phyloP scores from a whole-genome alignment of 495 filamentous ascomycete genomes.

The Neurospora sp. region DNA sequence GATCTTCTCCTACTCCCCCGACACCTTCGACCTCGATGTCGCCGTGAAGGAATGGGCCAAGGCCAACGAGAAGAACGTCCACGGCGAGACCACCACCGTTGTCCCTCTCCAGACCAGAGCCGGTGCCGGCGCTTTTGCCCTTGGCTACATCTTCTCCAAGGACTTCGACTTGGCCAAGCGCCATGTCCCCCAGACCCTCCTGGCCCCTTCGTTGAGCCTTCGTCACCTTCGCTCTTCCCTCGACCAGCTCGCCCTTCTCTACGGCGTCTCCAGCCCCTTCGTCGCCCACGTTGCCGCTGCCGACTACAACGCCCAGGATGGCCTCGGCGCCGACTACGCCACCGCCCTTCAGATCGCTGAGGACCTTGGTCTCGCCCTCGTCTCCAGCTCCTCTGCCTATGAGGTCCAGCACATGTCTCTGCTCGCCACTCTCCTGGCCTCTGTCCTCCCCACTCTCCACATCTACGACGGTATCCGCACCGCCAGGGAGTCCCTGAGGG shows the following conservation, averaged over 20 bases:
- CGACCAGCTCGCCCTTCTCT: conserved; percentile 82
- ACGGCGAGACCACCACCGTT: conserved; percentile 69
- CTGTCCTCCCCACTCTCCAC: conserved; percentile 74
- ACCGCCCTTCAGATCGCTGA: conserved; percentile 74
- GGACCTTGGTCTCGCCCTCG: conserved; percentile 77
- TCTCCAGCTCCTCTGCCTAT: conserved; percentile 75
- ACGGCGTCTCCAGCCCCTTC: conserved; percentile 81
- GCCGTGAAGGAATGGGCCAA: conserved; percentile 67
- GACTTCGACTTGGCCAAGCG: conserved; percentile 89
- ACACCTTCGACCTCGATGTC: conserved; percentile 79
- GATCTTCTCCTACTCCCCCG: conserved; percentile 91
- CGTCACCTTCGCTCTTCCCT: conserved; percentile 70
- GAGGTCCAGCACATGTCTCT: conserved; percentile 95
- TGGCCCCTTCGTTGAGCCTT: conserved; percentile 75
- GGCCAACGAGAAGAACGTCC: conserved; percentile 58
- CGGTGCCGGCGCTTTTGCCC: conserved; percentile 82
- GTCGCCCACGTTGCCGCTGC: conserved; percentile 90
- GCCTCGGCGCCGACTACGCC: conserved; percentile 79
- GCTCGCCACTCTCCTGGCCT: conserved; percentile 73
- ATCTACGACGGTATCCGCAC: conserved; percentile 86
- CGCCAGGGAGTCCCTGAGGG: conserved; percentile 71
- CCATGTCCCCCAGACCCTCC: conserved; percentile 77
- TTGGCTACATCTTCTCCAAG: conserved; percentile 94
- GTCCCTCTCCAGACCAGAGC: conserved; percentile 74
- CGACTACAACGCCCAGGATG: conserved; percentile 62